Conservation (phyloP, 345 rosid species). For the Salix exigua region DNA sequence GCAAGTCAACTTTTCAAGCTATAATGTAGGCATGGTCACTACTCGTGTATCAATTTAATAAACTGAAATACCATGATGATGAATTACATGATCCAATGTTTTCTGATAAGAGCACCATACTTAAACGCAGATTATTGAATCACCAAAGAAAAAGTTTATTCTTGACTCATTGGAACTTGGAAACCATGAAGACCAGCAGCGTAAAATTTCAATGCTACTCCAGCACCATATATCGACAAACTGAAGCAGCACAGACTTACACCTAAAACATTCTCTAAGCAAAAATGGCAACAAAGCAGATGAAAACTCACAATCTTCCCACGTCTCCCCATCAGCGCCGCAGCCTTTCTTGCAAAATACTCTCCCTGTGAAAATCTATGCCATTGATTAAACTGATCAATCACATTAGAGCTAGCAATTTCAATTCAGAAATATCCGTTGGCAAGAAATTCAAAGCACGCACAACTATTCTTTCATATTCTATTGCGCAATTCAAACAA, state of each 20-base stretch:
- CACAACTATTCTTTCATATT: neutral
- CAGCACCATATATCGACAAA: neutral
- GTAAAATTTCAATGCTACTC: neutral
- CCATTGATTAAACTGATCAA: conserved; percentile 3
- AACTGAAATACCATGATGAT: neutral
- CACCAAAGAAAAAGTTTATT: neutral
- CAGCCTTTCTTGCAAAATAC: conserved; percentile 99
- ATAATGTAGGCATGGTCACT: neutral
- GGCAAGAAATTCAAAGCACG: neutral
- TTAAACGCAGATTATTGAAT: neutral
- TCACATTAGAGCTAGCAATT: neutral
- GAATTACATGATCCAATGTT: neutral
- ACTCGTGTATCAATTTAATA: neutral
- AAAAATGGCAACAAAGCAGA: conserved; percentile 9
- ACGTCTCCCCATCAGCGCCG: conserved; percentile 70
- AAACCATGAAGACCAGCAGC: neutral
- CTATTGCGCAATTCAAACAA: neutral
- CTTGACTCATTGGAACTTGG: neutral
- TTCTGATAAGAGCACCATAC: neutral
- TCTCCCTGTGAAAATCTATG: conserved; percentile 62
- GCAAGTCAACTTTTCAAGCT: neutral
- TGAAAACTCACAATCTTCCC: conserved; percentile 86
- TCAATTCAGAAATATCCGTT: neutral
- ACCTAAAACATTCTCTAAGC: neutral
- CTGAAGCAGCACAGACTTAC: neutral